Conservation (phyloP, 257 asterid genomes). For the Solanum rostratum region DNA sequence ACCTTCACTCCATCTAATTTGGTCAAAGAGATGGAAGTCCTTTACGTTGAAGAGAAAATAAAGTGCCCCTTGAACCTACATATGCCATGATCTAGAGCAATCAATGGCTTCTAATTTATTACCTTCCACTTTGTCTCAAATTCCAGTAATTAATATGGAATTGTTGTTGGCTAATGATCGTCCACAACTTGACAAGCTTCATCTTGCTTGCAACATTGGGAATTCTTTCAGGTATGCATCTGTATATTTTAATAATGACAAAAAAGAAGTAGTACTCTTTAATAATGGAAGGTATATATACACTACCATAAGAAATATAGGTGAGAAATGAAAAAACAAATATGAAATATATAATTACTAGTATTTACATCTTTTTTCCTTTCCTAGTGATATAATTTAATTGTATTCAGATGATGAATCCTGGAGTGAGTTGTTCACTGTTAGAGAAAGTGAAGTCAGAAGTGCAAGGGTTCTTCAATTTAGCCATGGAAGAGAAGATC, state of each 20-base stretch:
- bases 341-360: no score
- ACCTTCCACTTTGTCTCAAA: neutral
- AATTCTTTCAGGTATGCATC: neutral
- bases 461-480: neutral
- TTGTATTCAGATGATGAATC: neutral
- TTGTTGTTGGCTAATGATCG: neutral
- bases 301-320: no score
- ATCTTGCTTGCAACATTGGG: conserved; percentile 1
- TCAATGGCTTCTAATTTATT: neutral
- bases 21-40: neutral
- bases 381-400: no score
- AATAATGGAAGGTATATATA: no score
- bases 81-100: neutral
- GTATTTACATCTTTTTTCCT: no score
- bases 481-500: neutral
- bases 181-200: neutral
- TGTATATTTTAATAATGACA: no score
- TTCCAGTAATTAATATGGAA: neutral
- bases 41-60: neutral
- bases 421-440: neutral
- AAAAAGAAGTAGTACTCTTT: no score
- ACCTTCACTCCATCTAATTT: neutral
- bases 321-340: no score
- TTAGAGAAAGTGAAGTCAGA: neutral
- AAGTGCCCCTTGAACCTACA: neutral